Evolutionary conservation across 768 basidiomycete species (phyloP).

Genomic region (Lactarius hengduanensis): DNA sequence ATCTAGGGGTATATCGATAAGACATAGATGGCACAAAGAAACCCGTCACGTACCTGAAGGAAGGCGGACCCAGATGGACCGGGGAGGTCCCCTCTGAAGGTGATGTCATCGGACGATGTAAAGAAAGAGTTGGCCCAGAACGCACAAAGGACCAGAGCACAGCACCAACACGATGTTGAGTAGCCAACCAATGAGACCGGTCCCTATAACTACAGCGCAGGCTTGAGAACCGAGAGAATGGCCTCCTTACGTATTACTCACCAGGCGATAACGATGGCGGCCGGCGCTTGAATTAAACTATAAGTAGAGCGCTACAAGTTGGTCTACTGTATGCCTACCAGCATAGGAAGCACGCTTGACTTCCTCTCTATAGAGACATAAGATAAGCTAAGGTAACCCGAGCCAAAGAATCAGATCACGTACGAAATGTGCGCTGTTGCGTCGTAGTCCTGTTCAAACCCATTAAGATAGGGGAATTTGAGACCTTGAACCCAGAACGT

Average conservation of each 20-base stretch:
- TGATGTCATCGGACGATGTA: constrained; percentile 8
- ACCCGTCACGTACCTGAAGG: constrained; percentile 46
- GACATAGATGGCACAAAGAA: neutral
- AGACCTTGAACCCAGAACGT: constrained; percentile 28
- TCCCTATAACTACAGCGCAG: constrained; percentile 70
- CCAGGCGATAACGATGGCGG: constrained; percentile 21
- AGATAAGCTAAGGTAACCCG: neutral
- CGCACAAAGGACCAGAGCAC: constrained; percentile 74
- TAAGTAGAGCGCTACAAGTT: too few species aligned
- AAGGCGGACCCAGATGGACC: constrained; percentile 72
- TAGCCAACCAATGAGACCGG: constrained; percentile 78
- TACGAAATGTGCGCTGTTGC: constrained; percentile 82
- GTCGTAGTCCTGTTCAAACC: constrained; percentile 59
- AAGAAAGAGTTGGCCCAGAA: constrained; percentile 15
- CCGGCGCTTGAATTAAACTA: constrained; percentile 13
- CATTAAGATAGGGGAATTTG: constrained; percentile 15
- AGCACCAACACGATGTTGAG: constrained; percentile 86
- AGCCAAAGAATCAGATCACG: constrained; percentile 32
- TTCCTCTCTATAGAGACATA: constrained; percentile 54
- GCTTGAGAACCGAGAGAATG: constrained; percentile 53
- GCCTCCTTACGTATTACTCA: constrained; percentile 1
- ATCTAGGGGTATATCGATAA: constrained; percentile 45
- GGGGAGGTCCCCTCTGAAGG: constrained; percentile 56
- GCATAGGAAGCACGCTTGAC: constrained; percentile 79
- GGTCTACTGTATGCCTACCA: constrained; percentile 37